Base-by-base conservation (phyloP, 805 yeast genomes). In the Sugiyamaella floridensis region DNA sequence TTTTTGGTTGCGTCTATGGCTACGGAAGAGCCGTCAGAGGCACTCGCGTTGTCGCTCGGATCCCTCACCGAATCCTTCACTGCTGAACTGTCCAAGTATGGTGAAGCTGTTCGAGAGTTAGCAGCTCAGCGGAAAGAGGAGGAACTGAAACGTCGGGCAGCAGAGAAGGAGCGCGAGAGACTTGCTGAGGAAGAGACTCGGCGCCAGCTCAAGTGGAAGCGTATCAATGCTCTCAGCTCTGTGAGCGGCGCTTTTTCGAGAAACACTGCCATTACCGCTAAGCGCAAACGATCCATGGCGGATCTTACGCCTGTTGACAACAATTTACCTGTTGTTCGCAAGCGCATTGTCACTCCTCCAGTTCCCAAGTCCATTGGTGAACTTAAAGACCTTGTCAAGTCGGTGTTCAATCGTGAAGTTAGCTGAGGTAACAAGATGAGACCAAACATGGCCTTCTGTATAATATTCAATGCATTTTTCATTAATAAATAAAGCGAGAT, bases 291-390 rank as follows among this genome's bases (percentile, higher is more conserved):
- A 4, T 32, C 37, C 12, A 32, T 32, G 37, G n/a, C 37, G n/a
- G 37, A 32, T 11, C 37, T 32, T 5, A 14, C 37, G 9, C n/a
- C n/a, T 32, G 37, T 11, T 14, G 37, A 32, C 10, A 32, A 14
- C n/a, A 32, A 32, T 8, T 2, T 32, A 5, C 37, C 37, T 11
- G 37, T 32, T 14, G 37, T 32, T 10, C 32, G 18, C 41, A 44
- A 44, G 47, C 47, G 18, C 28, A 26, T 19, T 15, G 47, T 44
- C n/a, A 32, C 37, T 8, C 37, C 37, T 5, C 51, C 51, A 2
- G 28, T 48, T 10, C 55, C 55, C 8, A 14, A 28, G 37, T 43
- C 43, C 18, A 48, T 52, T 15, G 44, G 28, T 12, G 53, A 53
- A 44, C 46, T 53, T 2, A 22, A 41, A 16, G 47, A 42, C 9